Evolutionary conservation across 176 grass and related monocot species (phyloP), one percentile per base, ranked within the genome.

Genomic region (Pontederia paniculata): DNA sequence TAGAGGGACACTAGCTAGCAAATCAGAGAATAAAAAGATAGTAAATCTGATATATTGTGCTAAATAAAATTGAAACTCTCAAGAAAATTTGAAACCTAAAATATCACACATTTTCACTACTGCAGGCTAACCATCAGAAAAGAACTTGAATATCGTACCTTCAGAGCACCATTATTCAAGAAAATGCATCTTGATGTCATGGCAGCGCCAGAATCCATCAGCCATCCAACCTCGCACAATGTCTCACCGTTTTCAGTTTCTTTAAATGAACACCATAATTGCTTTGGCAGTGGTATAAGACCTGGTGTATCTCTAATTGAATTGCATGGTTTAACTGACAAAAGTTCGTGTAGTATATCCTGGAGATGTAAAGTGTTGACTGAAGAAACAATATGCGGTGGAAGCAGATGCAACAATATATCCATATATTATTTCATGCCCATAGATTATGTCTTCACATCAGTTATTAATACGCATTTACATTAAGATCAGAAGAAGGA

Each of bases 141-240:
- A 62, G 23, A 49, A 61, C 76, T 81, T 74, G 45, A 37, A 37
- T 6, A 37, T 37, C 28, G 3, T 37, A 37, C 93, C 86, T 88
- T 87, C 21, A 88, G 57, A 37, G 70, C 77, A 72, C 86, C 77
- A 58, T 84, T 70, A 13, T 63, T 74, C 23, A 45, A 79, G 2
- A 91, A 54, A 21, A 88, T 56, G 55, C 86, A 91, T 48, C 86
- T 81, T 19, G 80, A 98, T 41, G 93, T 98, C 1, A 88, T 60
- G 22, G 80, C 87, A 17, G 8, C 58, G 58, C 78, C 79, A 21
- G 65, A 15, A 61, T 81, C 52, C 5, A 91, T 56, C 59, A 67
- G 66, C 93, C 83, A 91, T 60, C 93, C 86, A 65, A 91, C 86
- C 80, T 98, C 83, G 45, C 86, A 80, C 23, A 78, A 28, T 60